Base-by-base conservation (phyloP, 345 rosid species). In the Gossypium sturtianum region DNA sequence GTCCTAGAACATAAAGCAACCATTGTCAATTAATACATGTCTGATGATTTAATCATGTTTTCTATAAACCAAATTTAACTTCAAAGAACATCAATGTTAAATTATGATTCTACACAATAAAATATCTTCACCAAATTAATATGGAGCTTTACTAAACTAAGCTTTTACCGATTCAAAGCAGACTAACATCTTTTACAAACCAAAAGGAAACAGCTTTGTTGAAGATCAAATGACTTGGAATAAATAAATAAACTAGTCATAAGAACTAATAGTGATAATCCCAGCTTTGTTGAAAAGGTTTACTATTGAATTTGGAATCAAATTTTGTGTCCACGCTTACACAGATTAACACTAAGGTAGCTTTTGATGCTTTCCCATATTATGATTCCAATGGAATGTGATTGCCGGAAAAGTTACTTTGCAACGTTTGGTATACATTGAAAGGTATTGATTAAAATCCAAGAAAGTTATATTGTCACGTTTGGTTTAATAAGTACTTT, bases 1-100 rank as follows among this genome's bases (percentile, higher is more conserved):
- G 98, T 93, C 89, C 98, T 95, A 81, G 78, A 77, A 73, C 64
- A 66, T 82, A 82, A 13, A 71, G 22, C 12, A 47, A 78, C 45
- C 43, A 67, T 27, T 72, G 49, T 70, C 71, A 70, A 47, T 20
- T 19, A 67, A 57, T 5, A 23, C 61, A 62, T 56, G 47, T 41
- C 58, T 20, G 19, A 45, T 10, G 17, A 51, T 53, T 53, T 20
- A 75, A 44, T 17, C 44, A 12, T 53, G 59, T 70, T 61, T 44
- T 20, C 27, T 17, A 43, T 20, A 65, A 65, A 43, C 27, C 27
- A 19, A 34, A n/a, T 41, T 65, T 65, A 41, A 49, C 58, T 68
- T 68, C 72, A 8, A 68, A 23, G 1, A 13, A 17, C 22, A 38
- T 2, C 20, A 12, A 34, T 17, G 9, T 34, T 72, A 7, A 72